Evolutionary conservation across 352 stramenopile species (phyloP).

Genomic region (Thalassiosira oceanica): DNA sequence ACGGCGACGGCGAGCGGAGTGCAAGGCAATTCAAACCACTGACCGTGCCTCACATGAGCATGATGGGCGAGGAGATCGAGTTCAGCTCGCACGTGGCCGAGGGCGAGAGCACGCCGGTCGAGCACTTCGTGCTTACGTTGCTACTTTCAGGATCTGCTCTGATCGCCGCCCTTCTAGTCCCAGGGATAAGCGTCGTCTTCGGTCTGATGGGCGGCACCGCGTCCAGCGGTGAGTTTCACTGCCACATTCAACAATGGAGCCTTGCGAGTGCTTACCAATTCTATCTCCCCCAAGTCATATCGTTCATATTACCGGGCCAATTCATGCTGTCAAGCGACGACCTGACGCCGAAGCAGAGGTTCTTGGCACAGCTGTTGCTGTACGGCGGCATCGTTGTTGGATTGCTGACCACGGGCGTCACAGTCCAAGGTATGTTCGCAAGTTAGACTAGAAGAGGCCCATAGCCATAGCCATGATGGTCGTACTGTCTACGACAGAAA

Average conservation of each 20-base stretch:
- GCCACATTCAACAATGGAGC: not conserved
- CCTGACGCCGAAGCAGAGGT: slow-evolving; percentile 11
- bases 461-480: not conserved
- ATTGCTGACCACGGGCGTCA: slow-evolving; percentile 61
- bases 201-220: slow-evolving; percentile 64
- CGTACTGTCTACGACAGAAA: no score
- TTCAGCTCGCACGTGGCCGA: no score
- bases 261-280: not conserved
- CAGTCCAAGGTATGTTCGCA: slow-evolving; percentile 49
- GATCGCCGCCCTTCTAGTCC: slow-evolving; percentile 55
- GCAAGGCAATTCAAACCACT: no score
- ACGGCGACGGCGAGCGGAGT: no score
- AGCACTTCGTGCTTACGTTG: slow-evolving; percentile 54
- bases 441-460: no score
- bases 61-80: no score
- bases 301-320: no score
- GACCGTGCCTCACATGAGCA: no score
- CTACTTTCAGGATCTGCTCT: slow-evolving; percentile 56
- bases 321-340: no score
- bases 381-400: slow-evolving; percentile 54
- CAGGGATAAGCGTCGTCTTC: slow-evolving; percentile 74
- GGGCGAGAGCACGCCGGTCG: slow-evolving; percentile 20
- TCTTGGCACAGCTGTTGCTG: slow-evolving; percentile 35
- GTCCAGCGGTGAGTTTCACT: slow-evolving; percentile 6
- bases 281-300: no score